Conservation (phyloP, 768 basidiomycete species). For the Suillus placidus region DNA sequence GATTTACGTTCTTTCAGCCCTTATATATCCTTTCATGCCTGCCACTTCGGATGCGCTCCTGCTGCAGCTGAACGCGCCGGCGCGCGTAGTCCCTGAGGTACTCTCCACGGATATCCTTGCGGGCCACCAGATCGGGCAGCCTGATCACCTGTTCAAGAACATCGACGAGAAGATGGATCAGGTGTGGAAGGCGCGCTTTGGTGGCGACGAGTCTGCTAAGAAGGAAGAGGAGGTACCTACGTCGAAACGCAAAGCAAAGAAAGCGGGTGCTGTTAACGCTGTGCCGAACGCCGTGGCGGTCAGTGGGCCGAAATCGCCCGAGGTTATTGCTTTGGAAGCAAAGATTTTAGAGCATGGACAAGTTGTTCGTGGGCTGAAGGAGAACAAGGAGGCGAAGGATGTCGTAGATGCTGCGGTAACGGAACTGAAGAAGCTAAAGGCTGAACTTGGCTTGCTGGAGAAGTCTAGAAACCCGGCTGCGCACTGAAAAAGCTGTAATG, state of each 20-base stretch:
- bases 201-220: conserved; percentile 53
- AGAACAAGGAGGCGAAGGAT: conserved; percentile 48
- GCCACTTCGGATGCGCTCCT: conserved; percentile 81
- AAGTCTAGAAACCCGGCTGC: conserved; percentile 4
- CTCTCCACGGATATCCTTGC: conserved; percentile 82
- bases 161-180: conserved; percentile 92
- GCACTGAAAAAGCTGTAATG: not conserved
- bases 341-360: conserved; percentile 79
- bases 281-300: conserved; percentile 43
- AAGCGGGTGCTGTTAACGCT: conserved; percentile 50
- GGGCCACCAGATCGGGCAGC: conserved; percentile 83
- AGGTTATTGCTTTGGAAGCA: conserved; percentile 71
- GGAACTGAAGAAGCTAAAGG: conserved; percentile 66
- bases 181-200: conserved; percentile 78
- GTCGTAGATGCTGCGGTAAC: conserved; percentile 50
- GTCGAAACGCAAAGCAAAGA: conserved; percentile 55
- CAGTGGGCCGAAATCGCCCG: conserved; percentile 68
- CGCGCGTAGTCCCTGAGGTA: conserved; percentile 73
- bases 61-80: conserved; percentile 85
- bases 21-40: conserved; percentile 97
- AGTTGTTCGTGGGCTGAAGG: conserved; percentile 70
- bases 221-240: conserved; percentile 48
- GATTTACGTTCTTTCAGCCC: conserved; percentile 84
- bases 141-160: conserved; percentile 90
- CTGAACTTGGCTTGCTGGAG: conserved; percentile 42